phyloP scores from a whole-genome alignment of 306 rosid species.

The Quercus bicolor region DNA sequence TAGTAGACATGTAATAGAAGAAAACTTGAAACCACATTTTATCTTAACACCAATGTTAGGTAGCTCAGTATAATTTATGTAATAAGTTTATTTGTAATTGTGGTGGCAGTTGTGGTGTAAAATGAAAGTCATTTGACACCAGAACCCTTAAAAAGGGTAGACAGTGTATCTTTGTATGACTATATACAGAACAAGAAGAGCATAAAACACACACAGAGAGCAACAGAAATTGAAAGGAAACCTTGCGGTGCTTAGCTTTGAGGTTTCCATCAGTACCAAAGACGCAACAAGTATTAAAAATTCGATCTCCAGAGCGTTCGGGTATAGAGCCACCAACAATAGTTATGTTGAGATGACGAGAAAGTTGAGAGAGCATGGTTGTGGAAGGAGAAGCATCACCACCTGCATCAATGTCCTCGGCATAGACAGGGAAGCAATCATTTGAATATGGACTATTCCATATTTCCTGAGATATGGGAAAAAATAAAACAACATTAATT shows the following conservation, averaged over 20 bases:
- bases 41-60: background rate
- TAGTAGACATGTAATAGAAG: background rate
- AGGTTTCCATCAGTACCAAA: slow-evolving; percentile 77
- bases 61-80: background rate
- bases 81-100: background rate
- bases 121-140: too few relatives aligned
- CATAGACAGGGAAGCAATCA: slow-evolving; percentile 76
- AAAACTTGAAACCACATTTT: background rate
- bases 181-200: background rate
- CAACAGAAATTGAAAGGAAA: background rate
- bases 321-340: slow-evolving; percentile 89
- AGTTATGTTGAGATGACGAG: slow-evolving; percentile 70
- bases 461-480: slow-evolving; percentile 58
- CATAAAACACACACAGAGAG: background rate
- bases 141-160: too few relatives aligned
- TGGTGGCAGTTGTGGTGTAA: background rate
- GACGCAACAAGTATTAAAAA: slow-evolving; percentile 85
- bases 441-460: slow-evolving; percentile 94
- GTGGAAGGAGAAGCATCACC: slow-evolving; percentile 89
- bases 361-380: slow-evolving; percentile 79
- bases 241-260: slow-evolving; percentile 89
- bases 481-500: background rate
- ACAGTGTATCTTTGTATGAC: background rate
- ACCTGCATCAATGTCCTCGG: slow-evolving; percentile 86
- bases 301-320: slow-evolving; percentile 65